Conservation (phyloP, 192 early-diverging fungal species). For the Podila clonocystis region DNA sequence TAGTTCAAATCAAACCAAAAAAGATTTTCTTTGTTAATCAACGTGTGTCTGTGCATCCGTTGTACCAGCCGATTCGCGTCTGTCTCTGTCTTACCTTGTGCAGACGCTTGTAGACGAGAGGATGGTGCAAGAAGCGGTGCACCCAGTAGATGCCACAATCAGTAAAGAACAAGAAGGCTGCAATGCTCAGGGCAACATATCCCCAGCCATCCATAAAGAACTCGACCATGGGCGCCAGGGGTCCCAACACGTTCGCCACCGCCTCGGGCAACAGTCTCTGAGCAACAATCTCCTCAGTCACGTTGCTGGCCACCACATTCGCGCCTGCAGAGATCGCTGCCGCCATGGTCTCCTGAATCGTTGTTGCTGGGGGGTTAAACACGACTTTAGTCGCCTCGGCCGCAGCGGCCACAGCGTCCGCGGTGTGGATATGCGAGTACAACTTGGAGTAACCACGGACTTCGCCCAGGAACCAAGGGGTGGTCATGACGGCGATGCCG, state of each 20-base stretch:
- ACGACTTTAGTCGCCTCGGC: conserved; percentile 18
- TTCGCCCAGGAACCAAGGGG: conserved; percentile 94
- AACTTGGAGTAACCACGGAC: conserved; percentile 88
- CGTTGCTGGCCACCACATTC: conserved; percentile 14
- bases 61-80: background rate
- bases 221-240: conserved; percentile 23
- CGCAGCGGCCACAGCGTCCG: conserved; percentile 55
- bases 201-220: conserved; percentile 67
- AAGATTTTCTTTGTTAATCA: background rate
- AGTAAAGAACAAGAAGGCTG: conserved; percentile 89
- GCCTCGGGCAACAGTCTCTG: background rate
- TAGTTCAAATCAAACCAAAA: background rate
- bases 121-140: conserved; percentile 93
- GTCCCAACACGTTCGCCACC: conserved; percentile 20
- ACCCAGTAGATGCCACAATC: conserved; percentile 98
- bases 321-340: conserved; percentile 22
- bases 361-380: conserved; percentile 23
- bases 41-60: background rate
- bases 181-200: conserved; percentile 74
- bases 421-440: conserved; percentile 62
- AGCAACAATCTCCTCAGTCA: conserved; percentile 9
- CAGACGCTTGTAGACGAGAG: conserved; percentile 85
- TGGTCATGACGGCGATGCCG: conserved; percentile 81
- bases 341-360: conserved; percentile 40
- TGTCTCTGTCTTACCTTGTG: conserved; percentile 71